Conservation (phyloP, 306 rosid species). For the Hippophae gyantsensis region DNA sequence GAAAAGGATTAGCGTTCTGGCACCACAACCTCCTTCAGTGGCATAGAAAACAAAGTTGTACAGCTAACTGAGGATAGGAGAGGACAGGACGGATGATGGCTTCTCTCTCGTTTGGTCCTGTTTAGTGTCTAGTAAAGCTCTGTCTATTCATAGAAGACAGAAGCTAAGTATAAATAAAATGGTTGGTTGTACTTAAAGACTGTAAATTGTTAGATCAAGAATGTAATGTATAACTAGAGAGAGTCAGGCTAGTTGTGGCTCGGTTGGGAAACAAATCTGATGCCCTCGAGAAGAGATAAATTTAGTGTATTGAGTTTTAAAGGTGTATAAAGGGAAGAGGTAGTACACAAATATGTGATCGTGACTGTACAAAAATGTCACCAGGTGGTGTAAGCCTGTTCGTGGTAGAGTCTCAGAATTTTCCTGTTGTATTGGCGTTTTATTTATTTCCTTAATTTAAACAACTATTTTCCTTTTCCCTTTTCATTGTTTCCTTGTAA, state of each 20-base stretch:
- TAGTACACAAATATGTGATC: slow-evolving; percentile 26
- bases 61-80: slow-evolving; percentile 50
- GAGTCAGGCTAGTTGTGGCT: slow-evolving; percentile 36
- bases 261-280: slow-evolving; percentile 29
- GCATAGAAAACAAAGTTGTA: slow-evolving; percentile 39
- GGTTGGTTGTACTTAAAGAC: slow-evolving; percentile 38
- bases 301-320: slow-evolving; percentile 34
- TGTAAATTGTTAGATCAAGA: slow-evolving; percentile 50
- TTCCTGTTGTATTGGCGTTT: slow-evolving; percentile 24
- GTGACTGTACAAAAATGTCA: slow-evolving; percentile 42
- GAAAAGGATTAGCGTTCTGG: slow-evolving; percentile 51
- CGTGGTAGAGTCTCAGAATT: slow-evolving; percentile 21
- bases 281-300: slow-evolving; percentile 27
- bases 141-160: slow-evolving; percentile 22
- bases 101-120: slow-evolving; percentile 24
- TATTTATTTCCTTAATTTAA: slow-evolving; percentile 9
- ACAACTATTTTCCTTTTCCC: not conserved
- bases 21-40: slow-evolving; percentile 23
- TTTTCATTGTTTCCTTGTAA: no score
- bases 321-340: slow-evolving; percentile 42
- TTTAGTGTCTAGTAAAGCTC: slow-evolving; percentile 24
- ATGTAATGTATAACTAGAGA: slow-evolving; percentile 23
- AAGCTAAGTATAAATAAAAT: slow-evolving; percentile 34
- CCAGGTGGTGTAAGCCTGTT: slow-evolving; percentile 23
- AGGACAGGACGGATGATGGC: slow-evolving; percentile 2